A percentile compares a stretch with the other conserved stretches of the same genome.
Conservation (phyloP, 1,284 basidiomycete species). For the Salmacisia buchloeana region DNA sequence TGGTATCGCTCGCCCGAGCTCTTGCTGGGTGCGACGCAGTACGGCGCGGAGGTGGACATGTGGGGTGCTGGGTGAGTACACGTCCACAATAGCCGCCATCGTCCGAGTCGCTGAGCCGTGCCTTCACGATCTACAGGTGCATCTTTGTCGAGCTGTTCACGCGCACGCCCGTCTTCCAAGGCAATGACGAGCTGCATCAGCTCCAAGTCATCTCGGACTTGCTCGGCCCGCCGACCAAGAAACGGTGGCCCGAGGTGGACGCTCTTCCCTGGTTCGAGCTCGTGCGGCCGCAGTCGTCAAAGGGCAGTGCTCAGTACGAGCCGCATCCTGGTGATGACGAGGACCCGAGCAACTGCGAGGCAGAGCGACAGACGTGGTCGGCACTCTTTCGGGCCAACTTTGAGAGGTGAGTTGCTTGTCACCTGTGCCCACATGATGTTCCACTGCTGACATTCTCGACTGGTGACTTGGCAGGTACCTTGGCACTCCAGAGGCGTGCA, state of each 20-base stretch:
- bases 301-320: not conserved
- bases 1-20: constrained; percentile 98
- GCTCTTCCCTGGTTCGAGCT: constrained; percentile 96
- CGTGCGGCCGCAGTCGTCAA: constrained; percentile 69
- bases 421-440: constrained; percentile 55
- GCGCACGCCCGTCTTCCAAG: constrained; percentile 89
- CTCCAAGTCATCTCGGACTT: constrained; percentile 84
- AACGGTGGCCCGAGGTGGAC: constrained; percentile 74
- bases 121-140: constrained; percentile 60
- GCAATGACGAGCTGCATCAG: constrained; percentile 94
- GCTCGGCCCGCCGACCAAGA: constrained; percentile 78
- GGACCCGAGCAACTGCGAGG: not conserved
- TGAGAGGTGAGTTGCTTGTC: not conserved
- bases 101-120: constrained; percentile 12
- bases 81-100: constrained; percentile 55
- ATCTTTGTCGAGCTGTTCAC: constrained; percentile 97
- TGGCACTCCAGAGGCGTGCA: constrained; percentile 60
- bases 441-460: constrained; percentile 63
- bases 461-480: constrained; percentile 14
- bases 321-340: not conserved
- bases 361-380: not conserved
- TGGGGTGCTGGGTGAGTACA: constrained; percentile 77
- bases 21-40: constrained; percentile 88
- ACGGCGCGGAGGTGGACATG: constrained; percentile 98
- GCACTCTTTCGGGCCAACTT: not conserved